Conservation (phyloP, 495 filamentous ascomycete genomes). For the Aspergillus ellipticus region DNA sequence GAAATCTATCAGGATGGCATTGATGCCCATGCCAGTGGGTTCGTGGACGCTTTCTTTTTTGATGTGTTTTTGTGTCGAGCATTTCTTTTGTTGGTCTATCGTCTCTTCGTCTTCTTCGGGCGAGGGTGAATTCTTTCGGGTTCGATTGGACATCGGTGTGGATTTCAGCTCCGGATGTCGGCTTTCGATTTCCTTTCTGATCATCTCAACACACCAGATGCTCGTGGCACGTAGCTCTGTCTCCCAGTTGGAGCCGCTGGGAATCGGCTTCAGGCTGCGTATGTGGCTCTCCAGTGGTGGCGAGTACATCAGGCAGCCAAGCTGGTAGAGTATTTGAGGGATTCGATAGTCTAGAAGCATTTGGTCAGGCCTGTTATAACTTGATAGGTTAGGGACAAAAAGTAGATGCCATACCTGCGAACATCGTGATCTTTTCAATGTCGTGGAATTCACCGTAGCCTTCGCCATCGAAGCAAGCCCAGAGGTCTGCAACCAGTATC, state of each 20-base stretch:
- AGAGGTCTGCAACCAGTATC: constrained; percentile 91
- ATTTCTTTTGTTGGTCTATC: constrained; percentile 5
- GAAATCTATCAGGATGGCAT: constrained; percentile 93
- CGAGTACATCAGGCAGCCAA: constrained; percentile 80
- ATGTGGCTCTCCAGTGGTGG: constrained; percentile 73
- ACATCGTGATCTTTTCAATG: constrained; percentile 95
- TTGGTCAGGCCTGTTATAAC: neutral
- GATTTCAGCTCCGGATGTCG: constrained; percentile 59
- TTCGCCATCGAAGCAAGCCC: constrained; percentile 87
- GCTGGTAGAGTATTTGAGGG: constrained; percentile 82
- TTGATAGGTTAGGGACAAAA: neutral
- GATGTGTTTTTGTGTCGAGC: constrained; percentile 12
- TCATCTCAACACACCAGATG: constrained; percentile 91
- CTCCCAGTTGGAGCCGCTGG: constrained; percentile 75
- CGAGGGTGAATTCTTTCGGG: neutral
- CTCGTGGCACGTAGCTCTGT: constrained; percentile 83
- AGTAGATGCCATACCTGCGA: constrained; percentile 55
- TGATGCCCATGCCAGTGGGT: constrained; percentile 46
- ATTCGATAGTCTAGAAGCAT: constrained; percentile 75
- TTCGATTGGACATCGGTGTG: constrained; percentile 3
- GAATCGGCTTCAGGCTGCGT: constrained; percentile 54
- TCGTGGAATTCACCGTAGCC: constrained; percentile 81
- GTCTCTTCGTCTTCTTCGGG: constrained; percentile 7
- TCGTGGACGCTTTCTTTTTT: constrained; percentile 19
- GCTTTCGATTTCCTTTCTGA: constrained; percentile 74